Evolutionary conservation across 305 asterid species (phyloP).

Genomic region (Fraxinus ornus): DNA sequence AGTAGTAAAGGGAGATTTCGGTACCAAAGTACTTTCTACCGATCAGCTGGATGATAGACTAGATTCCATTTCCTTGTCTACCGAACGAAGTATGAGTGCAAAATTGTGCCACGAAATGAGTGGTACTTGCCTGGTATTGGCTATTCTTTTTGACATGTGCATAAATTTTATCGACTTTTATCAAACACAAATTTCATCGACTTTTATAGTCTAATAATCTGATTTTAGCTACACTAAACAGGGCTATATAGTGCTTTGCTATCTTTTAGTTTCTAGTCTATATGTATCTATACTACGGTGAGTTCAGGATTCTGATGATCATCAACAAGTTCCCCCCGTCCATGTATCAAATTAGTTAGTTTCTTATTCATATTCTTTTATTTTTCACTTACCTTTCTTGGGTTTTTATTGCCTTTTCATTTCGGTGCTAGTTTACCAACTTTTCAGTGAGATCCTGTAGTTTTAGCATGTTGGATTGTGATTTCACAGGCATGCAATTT

Average conservation of each 20-base stretch:
- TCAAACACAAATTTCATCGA: background rate
- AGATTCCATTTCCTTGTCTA: constrained; percentile 35
- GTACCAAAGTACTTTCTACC: constrained; percentile 37
- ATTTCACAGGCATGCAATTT: background rate
- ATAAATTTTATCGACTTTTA: background rate
- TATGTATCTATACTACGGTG: background rate
- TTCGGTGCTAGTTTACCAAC: background rate
- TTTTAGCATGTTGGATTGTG: background rate
- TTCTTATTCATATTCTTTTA: background rate
- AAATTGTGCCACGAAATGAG: constrained; percentile 37
- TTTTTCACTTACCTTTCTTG: background rate
- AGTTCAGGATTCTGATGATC: background rate
- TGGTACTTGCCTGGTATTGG: constrained; percentile 46
- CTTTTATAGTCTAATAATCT: background rate
- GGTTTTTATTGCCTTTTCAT: background rate
- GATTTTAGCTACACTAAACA: background rate
- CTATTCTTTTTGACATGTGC: constrained; percentile 21
- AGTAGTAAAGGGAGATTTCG: constrained; percentile 37
- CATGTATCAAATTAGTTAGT: background rate
- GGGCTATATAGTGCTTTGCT: background rate
- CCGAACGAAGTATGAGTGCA: constrained; percentile 30
- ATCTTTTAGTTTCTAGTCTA: background rate
- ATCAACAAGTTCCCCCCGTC: background rate
- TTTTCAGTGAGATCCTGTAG: background rate
- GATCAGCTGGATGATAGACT: constrained; percentile 34